Conservation (phyloP, 106 monocot genomes). For the Platanthera guangdongensis region DNA sequence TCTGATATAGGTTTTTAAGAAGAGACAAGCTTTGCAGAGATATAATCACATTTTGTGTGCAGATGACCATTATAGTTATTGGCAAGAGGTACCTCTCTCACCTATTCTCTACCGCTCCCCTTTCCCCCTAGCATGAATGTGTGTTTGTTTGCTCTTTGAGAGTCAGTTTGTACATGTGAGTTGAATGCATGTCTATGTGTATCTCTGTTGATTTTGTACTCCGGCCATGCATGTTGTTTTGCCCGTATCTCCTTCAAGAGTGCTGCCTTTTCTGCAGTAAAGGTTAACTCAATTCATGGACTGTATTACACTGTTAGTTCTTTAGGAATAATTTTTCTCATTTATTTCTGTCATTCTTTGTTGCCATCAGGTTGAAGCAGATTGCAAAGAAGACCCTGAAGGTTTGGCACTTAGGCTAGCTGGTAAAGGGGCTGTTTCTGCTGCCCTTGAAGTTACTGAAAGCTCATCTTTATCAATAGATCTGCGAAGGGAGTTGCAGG, state of each 20-base stretch:
- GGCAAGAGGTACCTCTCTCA: constrained; percentile 70
- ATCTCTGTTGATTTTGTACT: neutral
- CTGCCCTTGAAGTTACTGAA: constrained; percentile 92
- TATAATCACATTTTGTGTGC: constrained; percentile 65
- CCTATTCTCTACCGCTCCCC: neutral
- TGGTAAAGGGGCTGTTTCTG: constrained; percentile 85
- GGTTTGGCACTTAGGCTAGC: constrained; percentile 84
- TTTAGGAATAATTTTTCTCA: neutral
- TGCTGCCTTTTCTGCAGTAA: neutral
- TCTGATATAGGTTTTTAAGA: constrained; percentile 48
- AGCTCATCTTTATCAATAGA: constrained; percentile 71
- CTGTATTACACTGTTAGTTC: neutral
- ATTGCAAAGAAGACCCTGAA: constrained; percentile 82
- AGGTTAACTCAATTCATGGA: neutral
- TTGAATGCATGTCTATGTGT: neutral
- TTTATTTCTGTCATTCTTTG: constrained; percentile 6
- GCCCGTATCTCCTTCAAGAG: neutral
- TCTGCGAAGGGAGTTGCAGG: constrained; percentile 87
- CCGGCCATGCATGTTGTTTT: neutral
- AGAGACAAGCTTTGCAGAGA: constrained; percentile 63
- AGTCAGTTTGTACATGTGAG: neutral
- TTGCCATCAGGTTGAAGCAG: constrained; percentile 65
- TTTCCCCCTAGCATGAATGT: neutral
- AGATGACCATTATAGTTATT: constrained; percentile 68
- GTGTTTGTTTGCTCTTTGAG: neutral